Evolutionary conservation across 2,329 filamentous ascomycete genomes (phyloP).

Genomic region (Fusarium falciforme): DNA sequence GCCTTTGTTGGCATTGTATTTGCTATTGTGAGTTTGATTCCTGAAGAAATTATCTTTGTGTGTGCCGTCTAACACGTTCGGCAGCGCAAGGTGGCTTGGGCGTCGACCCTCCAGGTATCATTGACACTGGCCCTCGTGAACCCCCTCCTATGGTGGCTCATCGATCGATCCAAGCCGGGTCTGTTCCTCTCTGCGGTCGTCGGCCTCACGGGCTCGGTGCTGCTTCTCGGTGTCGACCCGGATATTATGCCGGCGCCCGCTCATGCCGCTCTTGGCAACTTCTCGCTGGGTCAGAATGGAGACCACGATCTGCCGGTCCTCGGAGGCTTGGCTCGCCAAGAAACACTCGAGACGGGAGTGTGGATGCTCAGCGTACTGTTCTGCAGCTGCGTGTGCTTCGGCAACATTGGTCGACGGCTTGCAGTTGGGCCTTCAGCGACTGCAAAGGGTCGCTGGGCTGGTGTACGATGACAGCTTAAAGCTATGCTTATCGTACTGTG

Average conservation of each 20-base stretch:
- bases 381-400: conserved; percentile 95
- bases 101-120: conserved; percentile 93
- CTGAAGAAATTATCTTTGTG: background rate
- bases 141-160: conserved; percentile 93
- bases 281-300: conserved; percentile 14
- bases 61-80: conserved; percentile 24
- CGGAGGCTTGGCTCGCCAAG: conserved; percentile 68
- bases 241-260: conserved; percentile 80
- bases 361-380: conserved; percentile 96
- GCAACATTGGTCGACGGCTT: conserved; percentile 88
- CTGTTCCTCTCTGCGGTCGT: conserved; percentile 82
- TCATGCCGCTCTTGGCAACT: conserved; percentile 42
- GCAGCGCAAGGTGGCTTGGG: conserved; percentile 90
- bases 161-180: conserved; percentile 89
- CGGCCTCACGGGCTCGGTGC: conserved; percentile 77
- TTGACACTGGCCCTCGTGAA: conserved; percentile 90
- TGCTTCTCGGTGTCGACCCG: conserved; percentile 81
- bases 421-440: conserved; percentile 63
- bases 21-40: conserved; percentile 75
- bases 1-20: conserved; percentile 71
- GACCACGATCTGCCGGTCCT: conserved; percentile 40
- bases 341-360: conserved; percentile 77
- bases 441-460: conserved; percentile 59
- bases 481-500: background rate
- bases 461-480: conserved; percentile 47